Percentiles rank a stretch among this genome's conserved stretches.
Conservation (phyloP, 805 yeast genomes). For the Yamadazyma insecticola region DNA sequence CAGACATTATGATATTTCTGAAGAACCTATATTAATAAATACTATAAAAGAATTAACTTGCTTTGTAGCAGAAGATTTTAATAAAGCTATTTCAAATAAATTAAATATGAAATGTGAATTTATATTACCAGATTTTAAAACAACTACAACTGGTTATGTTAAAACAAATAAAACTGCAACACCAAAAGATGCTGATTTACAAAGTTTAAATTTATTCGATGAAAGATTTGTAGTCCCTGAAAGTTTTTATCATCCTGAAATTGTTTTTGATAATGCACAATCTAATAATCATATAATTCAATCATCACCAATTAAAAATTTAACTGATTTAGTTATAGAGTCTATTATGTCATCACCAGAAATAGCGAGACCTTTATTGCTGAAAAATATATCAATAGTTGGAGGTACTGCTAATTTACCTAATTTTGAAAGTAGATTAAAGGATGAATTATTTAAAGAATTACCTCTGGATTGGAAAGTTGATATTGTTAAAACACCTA, state of each 20-base stretch:
- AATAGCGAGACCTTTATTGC: conserved; percentile 65
- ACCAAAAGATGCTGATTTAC: conserved; percentile 42
- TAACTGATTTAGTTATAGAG: conserved; percentile 76
- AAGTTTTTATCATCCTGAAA: conserved; percentile 77
- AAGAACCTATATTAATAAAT: conserved; percentile 81
- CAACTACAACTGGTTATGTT: conserved; percentile 72
- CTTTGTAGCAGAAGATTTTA: conserved; percentile 61
- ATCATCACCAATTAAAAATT: conserved; percentile 53
- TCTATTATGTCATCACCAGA: conserved; percentile 69
- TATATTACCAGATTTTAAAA: conserved; percentile 83
- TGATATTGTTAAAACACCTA: conserved; percentile 23
- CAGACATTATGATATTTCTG: conserved; percentile 88
- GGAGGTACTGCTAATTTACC: conserved; percentile 81
- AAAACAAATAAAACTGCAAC: conserved; percentile 25
- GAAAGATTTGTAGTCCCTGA: conserved; percentile 91
- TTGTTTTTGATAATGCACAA: conserved; percentile 37
- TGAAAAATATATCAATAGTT: conserved; percentile 70
- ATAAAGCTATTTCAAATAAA: conserved; percentile 37
- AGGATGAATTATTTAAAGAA: conserved; percentile 58
- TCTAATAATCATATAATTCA: conserved; percentile 27
- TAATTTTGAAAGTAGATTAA: conserved; percentile 60
- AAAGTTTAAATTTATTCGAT: conserved; percentile 65
- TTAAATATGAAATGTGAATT: conserved; percentile 52
- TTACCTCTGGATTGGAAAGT: conserved; percentile 71
- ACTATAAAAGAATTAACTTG: conserved; percentile 78